Evolutionary conservation across 495 filamentous ascomycete genomes (phyloP).

Genomic region (Aspergillus affinis): DNA sequence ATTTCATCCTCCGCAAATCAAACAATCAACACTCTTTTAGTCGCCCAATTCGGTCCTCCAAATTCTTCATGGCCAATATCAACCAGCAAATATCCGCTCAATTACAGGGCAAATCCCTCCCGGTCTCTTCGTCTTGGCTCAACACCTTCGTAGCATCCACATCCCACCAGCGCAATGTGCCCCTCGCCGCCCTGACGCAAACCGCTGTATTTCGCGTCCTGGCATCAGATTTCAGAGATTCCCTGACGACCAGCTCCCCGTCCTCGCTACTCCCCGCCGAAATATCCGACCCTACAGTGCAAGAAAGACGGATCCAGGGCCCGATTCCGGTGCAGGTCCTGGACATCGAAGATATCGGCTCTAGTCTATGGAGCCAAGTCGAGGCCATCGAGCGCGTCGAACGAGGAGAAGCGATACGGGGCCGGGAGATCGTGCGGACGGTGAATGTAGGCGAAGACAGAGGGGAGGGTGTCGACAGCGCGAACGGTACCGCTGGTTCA

Average conservation of each 20-base stretch:
- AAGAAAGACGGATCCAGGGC: slow-evolving; percentile 53
- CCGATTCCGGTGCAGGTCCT: slow-evolving; percentile 78
- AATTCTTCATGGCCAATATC: slow-evolving; percentile 33
- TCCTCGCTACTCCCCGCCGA: slow-evolving; percentile 58
- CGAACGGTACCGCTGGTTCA: slow-evolving; percentile 7
- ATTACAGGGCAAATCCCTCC: slow-evolving; percentile 44
- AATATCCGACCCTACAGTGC: slow-evolving; percentile 48
- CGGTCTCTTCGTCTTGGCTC: slow-evolving; percentile 45
- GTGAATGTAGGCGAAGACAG: slow-evolving; percentile 53
- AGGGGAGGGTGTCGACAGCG: slow-evolving; percentile 26
- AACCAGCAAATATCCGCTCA: slow-evolving; percentile 44
- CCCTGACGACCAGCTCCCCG: slow-evolving; percentile 46
- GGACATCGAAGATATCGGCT: slow-evolving; percentile 77
- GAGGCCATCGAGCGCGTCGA: slow-evolving; percentile 81
- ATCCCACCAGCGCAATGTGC: slow-evolving; percentile 51
- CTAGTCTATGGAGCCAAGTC: slow-evolving; percentile 78
- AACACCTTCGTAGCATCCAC: slow-evolving; percentile 38
- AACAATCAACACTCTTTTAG: not conserved
- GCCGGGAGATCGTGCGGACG: slow-evolving; percentile 77
- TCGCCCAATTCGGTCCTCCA: not conserved
- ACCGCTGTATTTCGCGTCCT: slow-evolving; percentile 82
- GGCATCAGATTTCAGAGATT: slow-evolving; percentile 68
- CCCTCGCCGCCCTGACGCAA: slow-evolving; percentile 68
- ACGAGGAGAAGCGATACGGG: slow-evolving; percentile 78
- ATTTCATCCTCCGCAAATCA: not conserved